phyloP scores from a whole-genome alignment of 352 stramenopile genomes.

The Albugo candida region DNA sequence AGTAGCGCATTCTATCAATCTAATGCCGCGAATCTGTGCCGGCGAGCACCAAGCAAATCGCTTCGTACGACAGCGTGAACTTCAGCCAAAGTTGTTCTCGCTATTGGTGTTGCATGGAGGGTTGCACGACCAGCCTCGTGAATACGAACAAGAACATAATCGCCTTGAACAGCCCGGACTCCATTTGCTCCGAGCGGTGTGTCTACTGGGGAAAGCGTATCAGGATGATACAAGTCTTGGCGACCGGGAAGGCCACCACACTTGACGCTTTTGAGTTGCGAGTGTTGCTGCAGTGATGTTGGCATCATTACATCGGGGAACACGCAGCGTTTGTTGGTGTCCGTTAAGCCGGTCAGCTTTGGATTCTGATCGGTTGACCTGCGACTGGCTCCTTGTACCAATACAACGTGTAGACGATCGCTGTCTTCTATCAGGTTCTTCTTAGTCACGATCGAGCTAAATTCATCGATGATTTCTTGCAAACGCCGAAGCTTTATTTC shows the following conservation, averaged over 20 bases:
- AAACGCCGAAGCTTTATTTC: slow-evolving; percentile 91
- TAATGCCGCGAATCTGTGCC: no score
- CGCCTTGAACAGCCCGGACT: slow-evolving; percentile 12
- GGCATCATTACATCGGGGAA: slow-evolving; percentile 44
- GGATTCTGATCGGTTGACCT: slow-evolving; percentile 46
- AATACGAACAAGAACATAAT: slow-evolving; percentile 73
- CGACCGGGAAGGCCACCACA: slow-evolving; percentile 17
- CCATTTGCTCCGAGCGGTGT: background rate
- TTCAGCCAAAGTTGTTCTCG: slow-evolving; percentile 52
- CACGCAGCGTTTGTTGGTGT: slow-evolving; percentile 82
- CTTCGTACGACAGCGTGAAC: slow-evolving; percentile 23
- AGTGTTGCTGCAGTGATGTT: slow-evolving; percentile 24
- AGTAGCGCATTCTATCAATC: no score
- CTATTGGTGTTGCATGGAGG: slow-evolving; percentile 58
- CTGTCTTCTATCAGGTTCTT: slow-evolving; percentile 86
- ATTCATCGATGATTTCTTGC: slow-evolving; percentile 91
- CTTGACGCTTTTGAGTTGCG: slow-evolving; percentile 14
- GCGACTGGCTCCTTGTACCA: slow-evolving; percentile 88
- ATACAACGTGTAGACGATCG: slow-evolving; percentile 84
- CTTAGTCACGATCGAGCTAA: slow-evolving; percentile 73
- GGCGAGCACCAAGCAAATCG: slow-evolving; percentile 33
- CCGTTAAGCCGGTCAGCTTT: slow-evolving; percentile 70
- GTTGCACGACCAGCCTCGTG: slow-evolving; percentile 65
- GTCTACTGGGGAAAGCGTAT: background rate
- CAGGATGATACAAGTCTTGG: background rate